These are phyloP conservation scores for Albizia julibrissin DNA, from an alignment of 306 rosid genomes.

Conservation along the genomic window DNA sequence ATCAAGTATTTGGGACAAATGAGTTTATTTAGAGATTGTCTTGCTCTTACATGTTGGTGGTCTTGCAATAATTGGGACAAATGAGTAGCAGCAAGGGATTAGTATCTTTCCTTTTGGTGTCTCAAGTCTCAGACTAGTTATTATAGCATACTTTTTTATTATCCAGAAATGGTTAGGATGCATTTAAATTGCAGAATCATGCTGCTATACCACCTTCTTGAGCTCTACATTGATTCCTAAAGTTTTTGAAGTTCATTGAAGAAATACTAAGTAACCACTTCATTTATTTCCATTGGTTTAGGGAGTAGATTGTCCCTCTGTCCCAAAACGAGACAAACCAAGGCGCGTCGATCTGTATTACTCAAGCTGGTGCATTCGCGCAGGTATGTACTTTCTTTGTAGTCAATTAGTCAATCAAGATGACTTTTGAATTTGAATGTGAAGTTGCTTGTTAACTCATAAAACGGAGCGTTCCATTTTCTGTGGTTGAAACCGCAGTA, in stretches of 20 bases:
- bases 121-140: neutral
- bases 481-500: neutral
- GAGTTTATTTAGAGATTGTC: neutral
- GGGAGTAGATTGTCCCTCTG: slow-evolving; percentile 58
- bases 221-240: neutral
- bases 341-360: slow-evolving; percentile 60
- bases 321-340: slow-evolving; percentile 52
- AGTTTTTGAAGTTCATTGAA: neutral
- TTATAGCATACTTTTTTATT: neutral
- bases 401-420: neutral
- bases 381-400: slow-evolving; percentile 41
- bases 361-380: slow-evolving; percentile 79
- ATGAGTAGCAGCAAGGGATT: neutral
- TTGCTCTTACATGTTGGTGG: neutral
- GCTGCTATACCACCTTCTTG: neutral
- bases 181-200: neutral
- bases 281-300: slow-evolving; percentile 23
- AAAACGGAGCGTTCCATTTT: neutral
- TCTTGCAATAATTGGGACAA: neutral
- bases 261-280: neutral
- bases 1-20: neutral
- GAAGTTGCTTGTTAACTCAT: neutral
- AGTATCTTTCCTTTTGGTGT: neutral
- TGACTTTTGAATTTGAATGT: neutral
- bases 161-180: neutral